Conservation (phyloP, 2,329 filamentous ascomycete species). For the Nannizziopsis arthrosporioides region DNA sequence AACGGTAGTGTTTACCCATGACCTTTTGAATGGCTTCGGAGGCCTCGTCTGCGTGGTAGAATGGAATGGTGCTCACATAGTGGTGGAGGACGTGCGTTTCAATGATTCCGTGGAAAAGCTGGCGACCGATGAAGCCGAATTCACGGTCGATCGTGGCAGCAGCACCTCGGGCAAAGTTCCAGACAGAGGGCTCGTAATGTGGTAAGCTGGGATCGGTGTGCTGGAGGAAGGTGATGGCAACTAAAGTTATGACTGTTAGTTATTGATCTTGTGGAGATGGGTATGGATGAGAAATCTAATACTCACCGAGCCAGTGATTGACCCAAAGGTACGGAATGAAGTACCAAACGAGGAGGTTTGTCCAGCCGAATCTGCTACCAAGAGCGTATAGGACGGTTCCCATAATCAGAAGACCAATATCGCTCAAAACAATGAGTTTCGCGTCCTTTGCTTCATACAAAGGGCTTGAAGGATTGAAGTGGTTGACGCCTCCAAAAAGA, state of each 20-base stretch:
- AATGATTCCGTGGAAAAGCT: constrained; percentile 87
- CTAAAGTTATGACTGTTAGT: constrained; percentile 35
- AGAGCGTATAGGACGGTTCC: constrained; percentile 53
- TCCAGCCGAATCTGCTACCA: constrained; percentile 66
- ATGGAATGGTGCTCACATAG: constrained; percentile 90
- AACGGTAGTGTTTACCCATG: constrained; percentile 92
- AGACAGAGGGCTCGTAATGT: constrained; percentile 75
- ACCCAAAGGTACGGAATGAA: constrained; percentile 92
- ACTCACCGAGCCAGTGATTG: constrained; percentile 95
- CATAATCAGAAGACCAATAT: constrained; percentile 63
- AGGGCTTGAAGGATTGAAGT: constrained; percentile 80
- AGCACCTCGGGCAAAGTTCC: constrained; percentile 88
- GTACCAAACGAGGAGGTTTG: constrained; percentile 90
- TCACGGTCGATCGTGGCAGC: constrained; percentile 95
- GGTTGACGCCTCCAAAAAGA: constrained; percentile 69
- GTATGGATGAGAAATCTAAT: neutral
- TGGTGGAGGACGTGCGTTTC: constrained; percentile 98
- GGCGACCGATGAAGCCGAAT: constrained; percentile 87
- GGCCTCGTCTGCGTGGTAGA: constrained; percentile 92
- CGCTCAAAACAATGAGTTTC: constrained; percentile 73
- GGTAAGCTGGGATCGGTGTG: constrained; percentile 91
- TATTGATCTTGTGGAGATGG: neutral
- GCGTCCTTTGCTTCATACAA: constrained; percentile 87
- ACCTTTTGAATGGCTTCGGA: constrained; percentile 85
- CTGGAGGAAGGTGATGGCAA: constrained; percentile 94